Conservation (phyloP, 2,329 filamentous ascomycete species). For the Ambrosiella beaveri region DNA sequence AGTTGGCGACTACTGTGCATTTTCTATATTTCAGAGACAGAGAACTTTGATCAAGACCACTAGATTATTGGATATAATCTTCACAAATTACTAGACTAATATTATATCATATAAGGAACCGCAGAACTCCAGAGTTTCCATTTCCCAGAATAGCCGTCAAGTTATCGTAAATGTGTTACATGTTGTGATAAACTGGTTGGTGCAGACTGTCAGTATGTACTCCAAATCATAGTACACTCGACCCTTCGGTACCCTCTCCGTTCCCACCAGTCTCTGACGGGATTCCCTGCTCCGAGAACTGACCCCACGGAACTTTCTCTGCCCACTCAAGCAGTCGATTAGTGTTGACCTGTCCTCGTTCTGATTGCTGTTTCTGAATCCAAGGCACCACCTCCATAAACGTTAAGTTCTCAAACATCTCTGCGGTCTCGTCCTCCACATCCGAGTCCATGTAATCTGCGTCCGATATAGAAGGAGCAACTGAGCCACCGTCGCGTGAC, state of each 20-base stretch:
- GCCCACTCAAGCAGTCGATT: conserved; percentile 5
- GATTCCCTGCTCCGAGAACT: conserved; percentile 1
- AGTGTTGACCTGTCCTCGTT: not conserved
- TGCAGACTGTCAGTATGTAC: not conserved
- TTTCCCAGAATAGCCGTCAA: too few relatives aligned
- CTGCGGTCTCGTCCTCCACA: not conserved
- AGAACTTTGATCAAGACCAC: too few relatives aligned
- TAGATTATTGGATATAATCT: too few relatives aligned
- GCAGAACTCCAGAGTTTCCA: too few relatives aligned
- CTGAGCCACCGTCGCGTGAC: not conserved
- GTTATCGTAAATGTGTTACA: too few relatives aligned
- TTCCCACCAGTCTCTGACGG: not conserved
- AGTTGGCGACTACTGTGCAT: too few relatives aligned
- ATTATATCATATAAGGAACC: too few relatives aligned
- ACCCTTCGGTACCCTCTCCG: not conserved
- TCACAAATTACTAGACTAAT: too few relatives aligned
- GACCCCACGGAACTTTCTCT: conserved; percentile 9
- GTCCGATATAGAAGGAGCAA: not conserved
- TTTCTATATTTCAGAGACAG: too few relatives aligned
- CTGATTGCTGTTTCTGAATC: conserved; percentile 3
- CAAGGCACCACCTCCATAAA: conserved; percentile 8
- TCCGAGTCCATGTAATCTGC: not conserved
- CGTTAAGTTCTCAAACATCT: not conserved
- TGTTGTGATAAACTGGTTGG: not conserved
- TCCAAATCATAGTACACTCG: not conserved